These are phyloP conservation scores for Chimonanthus praecox DNA, from an alignment of 164 flowering plant species.

Conservation along the genomic window DNA sequence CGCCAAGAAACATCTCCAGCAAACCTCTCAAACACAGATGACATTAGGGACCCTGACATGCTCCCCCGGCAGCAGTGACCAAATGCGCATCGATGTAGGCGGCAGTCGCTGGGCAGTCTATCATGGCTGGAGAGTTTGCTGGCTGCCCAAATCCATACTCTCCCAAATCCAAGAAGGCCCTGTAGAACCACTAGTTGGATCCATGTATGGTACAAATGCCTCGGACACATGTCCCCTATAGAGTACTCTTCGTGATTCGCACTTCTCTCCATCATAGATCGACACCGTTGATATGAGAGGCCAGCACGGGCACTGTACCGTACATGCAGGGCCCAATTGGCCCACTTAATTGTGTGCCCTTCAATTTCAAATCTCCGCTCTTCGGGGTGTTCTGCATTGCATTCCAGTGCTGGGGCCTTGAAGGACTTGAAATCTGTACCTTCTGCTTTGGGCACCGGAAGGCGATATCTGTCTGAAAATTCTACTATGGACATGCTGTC, in stretches of 20 bases:
- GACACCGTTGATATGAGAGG: conserved; percentile 49
- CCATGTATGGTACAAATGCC: conserved; percentile 66
- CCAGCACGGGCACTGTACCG: conserved; percentile 50
- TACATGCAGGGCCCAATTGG: conserved; percentile 56
- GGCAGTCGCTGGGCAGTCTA: conserved; percentile 53
- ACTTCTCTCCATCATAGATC: conserved; percentile 36
- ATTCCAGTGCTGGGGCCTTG: not conserved
- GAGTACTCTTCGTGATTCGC: conserved; percentile 30
- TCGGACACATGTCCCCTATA: conserved; percentile 57
- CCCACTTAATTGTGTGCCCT: conserved; percentile 55
- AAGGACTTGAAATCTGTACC: conserved; percentile 43
- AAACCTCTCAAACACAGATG: conserved; percentile 44
- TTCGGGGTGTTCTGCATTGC: conserved; percentile 21
- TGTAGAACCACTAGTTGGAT: conserved; percentile 51
- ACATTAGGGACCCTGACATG: conserved; percentile 32
- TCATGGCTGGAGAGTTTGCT: conserved; percentile 35
- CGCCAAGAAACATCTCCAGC: conserved; percentile 66
- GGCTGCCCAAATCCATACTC: conserved; percentile 54
- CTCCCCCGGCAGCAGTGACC: conserved; percentile 32
- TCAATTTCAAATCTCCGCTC: conserved; percentile 37
- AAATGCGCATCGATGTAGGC: conserved; percentile 38
- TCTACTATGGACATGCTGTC: conserved; percentile 40
- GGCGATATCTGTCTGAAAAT: conserved; percentile 26
- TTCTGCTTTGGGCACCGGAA: conserved; percentile 41
- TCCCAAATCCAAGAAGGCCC: conserved; percentile 52